Evolutionary conservation across 306 rosid species (phyloP).

Genomic region (Sesbania bispinosa): DNA sequence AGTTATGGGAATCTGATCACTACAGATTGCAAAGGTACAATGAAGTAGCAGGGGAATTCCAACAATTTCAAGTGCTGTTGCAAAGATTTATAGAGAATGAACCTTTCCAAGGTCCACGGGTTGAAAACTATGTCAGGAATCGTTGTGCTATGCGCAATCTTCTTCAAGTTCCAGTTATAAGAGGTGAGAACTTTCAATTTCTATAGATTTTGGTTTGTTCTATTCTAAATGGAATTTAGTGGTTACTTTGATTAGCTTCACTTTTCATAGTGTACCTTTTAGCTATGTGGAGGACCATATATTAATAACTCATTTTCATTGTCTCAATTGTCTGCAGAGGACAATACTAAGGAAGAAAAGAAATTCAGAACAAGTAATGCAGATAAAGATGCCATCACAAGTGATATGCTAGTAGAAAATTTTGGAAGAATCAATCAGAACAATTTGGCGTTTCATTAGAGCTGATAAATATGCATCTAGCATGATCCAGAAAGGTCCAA

Average conservation of each 20-base stretch:
- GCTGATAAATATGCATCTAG: slow-evolving; percentile 55
- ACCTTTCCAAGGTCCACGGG: slow-evolving; percentile 69
- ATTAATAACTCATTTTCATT: no score
- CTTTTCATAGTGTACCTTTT: slow-evolving; percentile 12
- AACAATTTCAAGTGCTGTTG: slow-evolving; percentile 73
- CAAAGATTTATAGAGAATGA: slow-evolving; percentile 84
- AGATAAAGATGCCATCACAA: slow-evolving; percentile 43
- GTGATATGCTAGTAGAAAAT: slow-evolving; percentile 60
- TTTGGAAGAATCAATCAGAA: slow-evolving; percentile 77
- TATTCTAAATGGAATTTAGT: neutral
- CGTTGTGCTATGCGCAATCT: slow-evolving; percentile 60
- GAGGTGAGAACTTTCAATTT: no score
- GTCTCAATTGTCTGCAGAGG: no score
- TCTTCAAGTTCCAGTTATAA: slow-evolving; percentile 76
- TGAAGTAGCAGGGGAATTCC: slow-evolving; percentile 79
- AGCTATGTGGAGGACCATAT: slow-evolving; percentile 23
- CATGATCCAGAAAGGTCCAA: slow-evolving; percentile 22
- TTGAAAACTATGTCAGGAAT: slow-evolving; percentile 59
- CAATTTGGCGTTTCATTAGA: slow-evolving; percentile 71
- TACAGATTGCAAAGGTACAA: slow-evolving; percentile 42
- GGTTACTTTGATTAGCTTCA: neutral
- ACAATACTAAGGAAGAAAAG: slow-evolving; percentile 47
- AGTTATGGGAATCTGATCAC: slow-evolving; percentile 55
- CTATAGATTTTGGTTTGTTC: no score
- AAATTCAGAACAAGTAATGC: slow-evolving; percentile 34